Percentiles rank a stretch among this genome's conserved stretches.
These are phyloP conservation scores for Gorgonomyces haynaldii DNA, from an alignment of 192 early-diverging fungal genomes.

Conservation along the genomic window DNA sequence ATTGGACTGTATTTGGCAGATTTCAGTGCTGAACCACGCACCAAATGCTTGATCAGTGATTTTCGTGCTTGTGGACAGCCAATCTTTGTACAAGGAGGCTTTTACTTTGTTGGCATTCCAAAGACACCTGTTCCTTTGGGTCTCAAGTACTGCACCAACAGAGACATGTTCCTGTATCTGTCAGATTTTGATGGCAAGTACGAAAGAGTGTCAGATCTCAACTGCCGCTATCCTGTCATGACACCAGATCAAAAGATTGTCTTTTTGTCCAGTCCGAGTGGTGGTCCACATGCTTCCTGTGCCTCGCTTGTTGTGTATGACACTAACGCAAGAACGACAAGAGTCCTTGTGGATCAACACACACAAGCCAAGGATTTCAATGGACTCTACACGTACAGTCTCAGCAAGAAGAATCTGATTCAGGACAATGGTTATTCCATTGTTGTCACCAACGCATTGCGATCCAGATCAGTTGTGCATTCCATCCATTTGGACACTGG, in stretches of 20 bases:
- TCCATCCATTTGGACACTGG: slow-evolving; percentile 31
- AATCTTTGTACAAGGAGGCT: slow-evolving; percentile 24
- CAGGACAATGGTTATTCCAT: neutral
- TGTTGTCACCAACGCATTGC: slow-evolving; percentile 19
- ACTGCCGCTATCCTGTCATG: slow-evolving; percentile 52
- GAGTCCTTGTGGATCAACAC: slow-evolving; percentile 25
- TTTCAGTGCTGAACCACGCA: neutral
- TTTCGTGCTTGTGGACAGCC: neutral
- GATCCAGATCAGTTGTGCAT: slow-evolving; percentile 24
- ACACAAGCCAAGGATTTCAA: slow-evolving; percentile 35
- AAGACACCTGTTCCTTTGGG: slow-evolving; percentile 45
- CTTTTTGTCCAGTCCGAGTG: slow-evolving; percentile 47
- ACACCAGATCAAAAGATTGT: slow-evolving; percentile 39
- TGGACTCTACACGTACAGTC: slow-evolving; percentile 56
- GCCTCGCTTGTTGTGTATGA: slow-evolving; percentile 31
- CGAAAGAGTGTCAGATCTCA: slow-evolving; percentile 14
- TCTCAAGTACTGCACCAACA: slow-evolving; percentile 57
- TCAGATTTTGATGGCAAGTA: slow-evolving; percentile 30
- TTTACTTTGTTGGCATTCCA: slow-evolving; percentile 59
- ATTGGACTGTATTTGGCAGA: slow-evolving; percentile 35
- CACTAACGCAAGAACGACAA: slow-evolving; percentile 15
- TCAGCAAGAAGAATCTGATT: slow-evolving; percentile 18
- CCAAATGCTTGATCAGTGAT: neutral
- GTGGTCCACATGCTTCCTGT: slow-evolving; percentile 60
- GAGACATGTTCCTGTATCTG: slow-evolving; percentile 44